Evolutionary conservation across 2,329 filamentous ascomycete genomes (phyloP).

Genomic region (Chrysosporium keratinophilum): DNA sequence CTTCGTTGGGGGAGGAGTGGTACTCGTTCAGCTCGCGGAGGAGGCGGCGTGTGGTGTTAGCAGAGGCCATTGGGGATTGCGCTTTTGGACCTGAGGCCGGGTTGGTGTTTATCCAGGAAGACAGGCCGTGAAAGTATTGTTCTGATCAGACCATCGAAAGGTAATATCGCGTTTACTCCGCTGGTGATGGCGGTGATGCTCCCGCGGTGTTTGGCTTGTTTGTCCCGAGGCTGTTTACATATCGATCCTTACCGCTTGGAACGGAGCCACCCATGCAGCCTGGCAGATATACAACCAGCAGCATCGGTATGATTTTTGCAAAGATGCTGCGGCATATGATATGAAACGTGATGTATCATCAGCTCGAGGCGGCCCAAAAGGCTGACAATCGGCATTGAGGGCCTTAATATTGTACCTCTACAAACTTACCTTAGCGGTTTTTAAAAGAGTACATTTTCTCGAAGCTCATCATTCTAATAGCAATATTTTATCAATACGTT

Average conservation of each 20-base stretch:
- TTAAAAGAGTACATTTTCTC: no score
- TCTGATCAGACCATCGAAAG: neutral
- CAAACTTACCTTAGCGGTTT: no score
- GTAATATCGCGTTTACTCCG: neutral
- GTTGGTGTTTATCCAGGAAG: neutral
- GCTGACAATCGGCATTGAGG: no score
- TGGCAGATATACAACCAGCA: no score
- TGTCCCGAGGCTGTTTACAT: conserved; percentile 4
- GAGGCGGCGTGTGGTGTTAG: conserved; percentile 47
- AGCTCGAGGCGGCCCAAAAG: no score
- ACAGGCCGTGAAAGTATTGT: no score
- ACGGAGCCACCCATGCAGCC: no score
- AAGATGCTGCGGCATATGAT: no score
- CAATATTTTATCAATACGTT: neutral
- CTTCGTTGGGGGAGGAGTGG: conserved; percentile 46
- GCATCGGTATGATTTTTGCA: no score
- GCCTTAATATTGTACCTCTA: no score
- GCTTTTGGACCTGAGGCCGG: neutral
- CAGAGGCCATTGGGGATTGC: conserved; percentile 13
- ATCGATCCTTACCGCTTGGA: no score
- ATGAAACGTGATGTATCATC: no score
- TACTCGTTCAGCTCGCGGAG: conserved; percentile 53
- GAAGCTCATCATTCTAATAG: neutral
- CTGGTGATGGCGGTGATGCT: neutral
- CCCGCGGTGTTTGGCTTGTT: conserved; percentile 1